Evolutionary conservation across 306 rosid species (phyloP).

Genomic region (Argentina anserina): DNA sequence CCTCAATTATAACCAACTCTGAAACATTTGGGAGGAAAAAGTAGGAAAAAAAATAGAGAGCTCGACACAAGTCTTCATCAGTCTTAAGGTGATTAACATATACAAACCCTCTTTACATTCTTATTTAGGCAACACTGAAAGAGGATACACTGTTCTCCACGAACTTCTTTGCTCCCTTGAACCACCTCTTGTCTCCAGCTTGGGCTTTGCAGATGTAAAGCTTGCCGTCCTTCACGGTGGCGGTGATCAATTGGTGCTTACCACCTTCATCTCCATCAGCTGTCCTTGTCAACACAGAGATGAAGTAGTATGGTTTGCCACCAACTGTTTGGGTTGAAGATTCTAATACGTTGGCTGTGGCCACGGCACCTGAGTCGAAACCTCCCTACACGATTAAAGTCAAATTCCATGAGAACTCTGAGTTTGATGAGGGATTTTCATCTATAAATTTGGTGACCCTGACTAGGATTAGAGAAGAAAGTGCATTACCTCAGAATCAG

Average conservation of each 20-base stretch:
- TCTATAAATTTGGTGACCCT: background rate
- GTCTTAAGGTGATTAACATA: slow-evolving; percentile 43
- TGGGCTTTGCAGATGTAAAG: slow-evolving; percentile 92
- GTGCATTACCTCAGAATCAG: slow-evolving; percentile 76
- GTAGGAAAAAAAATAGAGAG: slow-evolving; percentile 12
- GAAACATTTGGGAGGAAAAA: slow-evolving; percentile 17
- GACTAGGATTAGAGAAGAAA: background rate
- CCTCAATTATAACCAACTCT: slow-evolving; percentile 24
- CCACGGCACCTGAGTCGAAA: slow-evolving; percentile 73
- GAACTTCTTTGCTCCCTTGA: slow-evolving; percentile 86
- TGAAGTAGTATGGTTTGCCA: slow-evolving; percentile 59
- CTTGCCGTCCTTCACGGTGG: slow-evolving; percentile 79
- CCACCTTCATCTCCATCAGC: slow-evolving; percentile 99
- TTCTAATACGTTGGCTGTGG: slow-evolving; percentile 82
- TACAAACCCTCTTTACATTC: slow-evolving; percentile 19
- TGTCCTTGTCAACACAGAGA: slow-evolving; percentile 89
- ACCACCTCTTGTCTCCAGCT: slow-evolving; percentile 99
- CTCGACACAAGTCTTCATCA: slow-evolving; percentile 28
- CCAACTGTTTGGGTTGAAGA: slow-evolving; percentile 23
- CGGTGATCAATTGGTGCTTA: slow-evolving; percentile 81
- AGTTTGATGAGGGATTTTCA: background rate
- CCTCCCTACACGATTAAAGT: slow-evolving; percentile 63
- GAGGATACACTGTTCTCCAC: slow-evolving; percentile 73
- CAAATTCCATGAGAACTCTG: slow-evolving; percentile 20
- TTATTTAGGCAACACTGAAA: slow-evolving; percentile 79